phyloP scores from a whole-genome alignment of 352 stramenopile species.

The Phytophthora brassicae region DNA sequence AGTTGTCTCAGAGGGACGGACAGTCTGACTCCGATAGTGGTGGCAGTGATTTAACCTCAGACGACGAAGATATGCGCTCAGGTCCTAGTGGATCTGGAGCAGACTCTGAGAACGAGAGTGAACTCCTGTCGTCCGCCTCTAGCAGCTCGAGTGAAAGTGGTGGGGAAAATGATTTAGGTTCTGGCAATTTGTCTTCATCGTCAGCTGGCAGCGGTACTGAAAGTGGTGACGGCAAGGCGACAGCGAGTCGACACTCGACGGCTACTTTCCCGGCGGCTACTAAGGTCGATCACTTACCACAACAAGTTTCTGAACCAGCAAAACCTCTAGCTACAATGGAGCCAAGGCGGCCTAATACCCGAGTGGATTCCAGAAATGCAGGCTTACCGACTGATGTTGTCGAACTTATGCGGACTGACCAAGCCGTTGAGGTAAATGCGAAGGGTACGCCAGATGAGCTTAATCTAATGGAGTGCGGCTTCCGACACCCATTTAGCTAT shows the following conservation, averaged over 20 bases:
- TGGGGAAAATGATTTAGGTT: constrained; percentile 47
- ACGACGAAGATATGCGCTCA: constrained; percentile 52
- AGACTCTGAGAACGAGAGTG: constrained; percentile 43
- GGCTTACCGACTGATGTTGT: constrained; percentile 53
- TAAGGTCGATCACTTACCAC: constrained; percentile 6
- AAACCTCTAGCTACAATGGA: constrained; percentile 14
- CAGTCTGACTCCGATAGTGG: constrained; percentile 61
- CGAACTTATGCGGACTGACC: constrained; percentile 79
- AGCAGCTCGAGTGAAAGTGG: constrained; percentile 64
- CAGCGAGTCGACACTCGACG: constrained; percentile 14
- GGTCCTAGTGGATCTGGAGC: constrained; percentile 33
- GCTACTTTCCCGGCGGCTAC: not conserved
- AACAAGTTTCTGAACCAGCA: constrained; percentile 8
- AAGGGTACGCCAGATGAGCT: constrained; percentile 64
- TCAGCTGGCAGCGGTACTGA: constrained; percentile 36
- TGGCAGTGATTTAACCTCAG: constrained; percentile 49
- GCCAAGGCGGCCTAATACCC: constrained; percentile 28
- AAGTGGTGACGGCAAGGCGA: constrained; percentile 19
- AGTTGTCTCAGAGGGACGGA: constrained; percentile 50
- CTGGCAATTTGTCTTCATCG: constrained; percentile 42
- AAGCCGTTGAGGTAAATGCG: constrained; percentile 42
- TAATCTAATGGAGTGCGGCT: constrained; percentile 80
- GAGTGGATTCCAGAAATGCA: constrained; percentile 34
- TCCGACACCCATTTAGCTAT: constrained; percentile 68
- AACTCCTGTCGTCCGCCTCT: constrained; percentile 41